Conservation (phyloP, 257 asterid genomes). For the Euphrasia confusa region DNA sequence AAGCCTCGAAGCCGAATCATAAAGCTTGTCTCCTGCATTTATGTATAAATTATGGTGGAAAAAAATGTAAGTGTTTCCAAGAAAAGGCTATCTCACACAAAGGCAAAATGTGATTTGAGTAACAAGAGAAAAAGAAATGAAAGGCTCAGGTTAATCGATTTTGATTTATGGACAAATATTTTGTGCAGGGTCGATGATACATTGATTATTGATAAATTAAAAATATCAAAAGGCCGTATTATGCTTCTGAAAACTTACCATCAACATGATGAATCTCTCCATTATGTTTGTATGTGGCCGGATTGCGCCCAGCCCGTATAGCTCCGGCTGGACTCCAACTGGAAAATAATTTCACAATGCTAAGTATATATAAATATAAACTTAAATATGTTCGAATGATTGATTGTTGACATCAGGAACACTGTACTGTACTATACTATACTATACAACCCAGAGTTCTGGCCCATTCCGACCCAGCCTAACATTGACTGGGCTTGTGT, state of each 20-base stretch:
- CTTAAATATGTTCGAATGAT: no score
- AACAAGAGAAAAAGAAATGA: neutral
- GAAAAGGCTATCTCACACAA: neutral
- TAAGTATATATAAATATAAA: no score
- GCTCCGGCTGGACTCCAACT: constrained; percentile 99
- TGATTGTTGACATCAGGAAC: no score
- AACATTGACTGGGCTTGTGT: no score
- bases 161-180: neutral
- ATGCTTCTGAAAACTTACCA: constrained; percentile 48
- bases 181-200: neutral
- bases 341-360: constrained; percentile 25
- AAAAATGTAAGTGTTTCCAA: constrained; percentile 6
- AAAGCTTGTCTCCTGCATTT: constrained; percentile 70
- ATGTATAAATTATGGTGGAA: neutral
- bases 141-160: neutral
- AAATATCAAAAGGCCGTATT: neutral
- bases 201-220: constrained; percentile 4
- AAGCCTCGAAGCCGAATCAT: constrained; percentile 76
- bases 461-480: no score
- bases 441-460: no score
- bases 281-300: constrained; percentile 61
- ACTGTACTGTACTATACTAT: no score
- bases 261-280: constrained; percentile 69
- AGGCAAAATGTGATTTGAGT: neutral
- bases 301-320: constrained; percentile 76